Evolutionary conservation across 345 rosid species (phyloP).

Genomic region (Zanthoxylum bungeanum): DNA sequence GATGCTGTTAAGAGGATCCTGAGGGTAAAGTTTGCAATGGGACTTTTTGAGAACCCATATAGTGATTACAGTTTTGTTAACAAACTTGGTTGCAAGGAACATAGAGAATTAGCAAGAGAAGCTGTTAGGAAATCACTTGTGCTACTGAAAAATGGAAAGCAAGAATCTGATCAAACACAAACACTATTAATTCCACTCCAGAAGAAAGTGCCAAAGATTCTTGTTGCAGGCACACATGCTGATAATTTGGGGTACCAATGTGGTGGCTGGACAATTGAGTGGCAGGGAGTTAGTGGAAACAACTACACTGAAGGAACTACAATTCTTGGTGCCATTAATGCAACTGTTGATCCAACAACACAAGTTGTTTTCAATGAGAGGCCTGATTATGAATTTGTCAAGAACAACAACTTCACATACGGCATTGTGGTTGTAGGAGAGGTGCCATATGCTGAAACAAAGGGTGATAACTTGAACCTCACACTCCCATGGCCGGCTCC

Average conservation of each 20-base stretch:
- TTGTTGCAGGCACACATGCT: conserved; percentile 57
- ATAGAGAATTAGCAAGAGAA: conserved; percentile 66
- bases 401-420: not conserved
- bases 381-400: conserved; percentile 25
- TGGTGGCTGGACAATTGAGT: conserved; percentile 68
- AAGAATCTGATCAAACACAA: conserved; percentile 31
- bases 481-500: conserved; percentile 40
- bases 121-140: conserved; percentile 71
- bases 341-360: conserved; percentile 49
- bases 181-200: conserved; percentile 56
- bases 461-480: conserved; percentile 40
- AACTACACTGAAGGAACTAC: conserved; percentile 57
- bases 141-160: conserved; percentile 49
- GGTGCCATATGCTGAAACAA: conserved; percentile 42
- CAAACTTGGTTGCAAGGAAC: conserved; percentile 63
- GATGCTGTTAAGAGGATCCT: conserved; percentile 67
- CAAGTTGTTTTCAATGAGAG: conserved; percentile 46
- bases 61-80: conserved; percentile 42
- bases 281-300: conserved; percentile 58
- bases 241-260: conserved; percentile 59
- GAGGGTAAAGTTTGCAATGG: conserved; percentile 65
- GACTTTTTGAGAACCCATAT: conserved; percentile 65
- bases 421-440: conserved; percentile 41
- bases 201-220: conserved; percentile 42
- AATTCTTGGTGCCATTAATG: conserved; percentile 53